Conservation (phyloP, 257 asterid species). For the Solanum piurae region DNA sequence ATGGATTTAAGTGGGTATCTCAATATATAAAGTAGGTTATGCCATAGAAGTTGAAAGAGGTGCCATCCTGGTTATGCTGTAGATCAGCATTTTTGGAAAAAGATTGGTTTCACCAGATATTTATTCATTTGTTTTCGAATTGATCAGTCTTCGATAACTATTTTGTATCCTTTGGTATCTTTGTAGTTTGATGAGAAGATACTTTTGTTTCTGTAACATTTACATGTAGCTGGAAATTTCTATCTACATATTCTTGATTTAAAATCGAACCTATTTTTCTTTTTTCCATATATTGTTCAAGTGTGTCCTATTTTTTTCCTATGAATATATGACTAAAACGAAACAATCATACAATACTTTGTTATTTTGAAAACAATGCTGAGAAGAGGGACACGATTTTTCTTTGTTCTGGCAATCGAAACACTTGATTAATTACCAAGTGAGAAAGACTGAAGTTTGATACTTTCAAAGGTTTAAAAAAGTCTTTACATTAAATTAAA, state of each 20-base stretch:
- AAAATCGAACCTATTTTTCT: not conserved
- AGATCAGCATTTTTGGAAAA: not conserved
- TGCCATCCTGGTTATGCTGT: not conserved
- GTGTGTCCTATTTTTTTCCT: not conserved
- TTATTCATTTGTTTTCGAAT: not conserved
- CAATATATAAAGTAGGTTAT: slow-evolving; percentile 4
- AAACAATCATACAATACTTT: not conserved
- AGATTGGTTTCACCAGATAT: not conserved
- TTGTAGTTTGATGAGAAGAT: not conserved
- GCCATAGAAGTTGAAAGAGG: not conserved
- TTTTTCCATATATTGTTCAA: not conserved
- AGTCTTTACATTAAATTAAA: not conserved
- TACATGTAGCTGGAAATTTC: not conserved
- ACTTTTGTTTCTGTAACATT: not conserved
- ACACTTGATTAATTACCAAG: not conserved
- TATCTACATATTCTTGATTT: not conserved
- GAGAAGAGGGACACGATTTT: not conserved
- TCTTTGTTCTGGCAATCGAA: not conserved
- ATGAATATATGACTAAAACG: not conserved
- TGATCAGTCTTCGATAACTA: not conserved
- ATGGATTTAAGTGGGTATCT: slow-evolving; percentile 9
- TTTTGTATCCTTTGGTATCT: not conserved
- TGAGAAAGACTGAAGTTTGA: not conserved
- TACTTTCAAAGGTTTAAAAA: not conserved
- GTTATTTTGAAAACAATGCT: not conserved